Base-by-base conservation (phyloP, 129 eudicot genomes). In the Artemisia argyi region DNA sequence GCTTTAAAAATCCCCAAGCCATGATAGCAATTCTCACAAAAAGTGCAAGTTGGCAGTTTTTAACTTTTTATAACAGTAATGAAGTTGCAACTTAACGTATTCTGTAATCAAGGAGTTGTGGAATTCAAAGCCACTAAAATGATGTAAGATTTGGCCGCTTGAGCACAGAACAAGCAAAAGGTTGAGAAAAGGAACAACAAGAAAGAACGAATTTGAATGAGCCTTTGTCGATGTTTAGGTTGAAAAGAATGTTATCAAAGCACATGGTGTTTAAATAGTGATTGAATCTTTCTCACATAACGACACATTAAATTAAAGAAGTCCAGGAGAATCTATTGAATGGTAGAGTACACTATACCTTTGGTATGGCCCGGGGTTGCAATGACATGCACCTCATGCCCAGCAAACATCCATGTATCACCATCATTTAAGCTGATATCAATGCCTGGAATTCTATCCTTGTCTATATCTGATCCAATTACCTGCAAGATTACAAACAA, bases 381-480 rank as follows among this genome's bases (percentile, higher is more conserved):
- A 77, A 92, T 85, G 60, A 92, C 87, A 70, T 74, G 83, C 83
- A 92, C 98, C 84, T 92, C 90, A 77, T 92, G 98, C 65, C 98
- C 90, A 54, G 95, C 98, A 78, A 92, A 92, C 95, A 83, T 89
- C 96, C 96, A 92, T 49, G 77, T 85, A 77, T 92, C 98, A 54
- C 98, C 98, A 61, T 92, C 96, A 64, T 85, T 85, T 72, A 92
- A 78, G 67, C 81, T 86, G 46, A 92, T 87, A 78, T 92, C 98
- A 78, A 92, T 92, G 44, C 95, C 96, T 64, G 98, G 98, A 81
- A 92, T 92, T 83, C 98, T 87, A 17, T 89, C 96, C 69, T 57
- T 75, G 82, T 92, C 98, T 79, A 72, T 51, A 51, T 66, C 83
- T 19, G 96, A 89, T 56, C 96, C 98, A 79, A 92, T 92, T 47